Evolutionary conservation across 1,284 basidiomycete species (phyloP).

Genomic region (Cutaneotrichosporon arboriforme): DNA sequence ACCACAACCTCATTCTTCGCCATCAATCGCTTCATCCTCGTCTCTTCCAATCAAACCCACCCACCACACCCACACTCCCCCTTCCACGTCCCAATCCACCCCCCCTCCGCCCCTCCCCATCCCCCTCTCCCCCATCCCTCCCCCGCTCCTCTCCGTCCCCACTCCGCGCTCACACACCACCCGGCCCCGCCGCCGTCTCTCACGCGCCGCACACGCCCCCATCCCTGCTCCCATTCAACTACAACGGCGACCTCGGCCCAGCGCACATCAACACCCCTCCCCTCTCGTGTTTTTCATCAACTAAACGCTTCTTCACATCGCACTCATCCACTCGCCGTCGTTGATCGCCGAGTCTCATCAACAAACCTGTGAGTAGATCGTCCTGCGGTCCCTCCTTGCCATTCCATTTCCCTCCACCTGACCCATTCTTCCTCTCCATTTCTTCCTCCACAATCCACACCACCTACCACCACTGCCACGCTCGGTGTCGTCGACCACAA

Average conservation of each 20-base stretch:
- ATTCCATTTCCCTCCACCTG: slow-evolving; percentile 14
- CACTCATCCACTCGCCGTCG: too few species aligned
- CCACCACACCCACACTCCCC: background rate
- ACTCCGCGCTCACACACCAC: background rate
- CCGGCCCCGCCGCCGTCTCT: too few species aligned
- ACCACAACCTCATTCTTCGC: background rate
- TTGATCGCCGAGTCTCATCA: too few species aligned
- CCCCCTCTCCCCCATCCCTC: background rate
- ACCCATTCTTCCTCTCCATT: background rate
- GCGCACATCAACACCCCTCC: too few species aligned
- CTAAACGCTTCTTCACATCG: too few species aligned
- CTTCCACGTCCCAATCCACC: background rate
- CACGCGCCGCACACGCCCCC: too few species aligned
- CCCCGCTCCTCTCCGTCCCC: slow-evolving; percentile 1
- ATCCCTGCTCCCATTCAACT: background rate
- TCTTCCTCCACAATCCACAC: background rate
- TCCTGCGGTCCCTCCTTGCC: background rate
- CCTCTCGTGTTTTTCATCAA: too few species aligned
- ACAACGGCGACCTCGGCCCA: too few species aligned
- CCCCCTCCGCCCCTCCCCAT: background rate
- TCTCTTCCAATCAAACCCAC: background rate
- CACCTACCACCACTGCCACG: background rate
- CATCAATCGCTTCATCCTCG: slow-evolving; percentile 2
- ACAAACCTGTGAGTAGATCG: background rate
- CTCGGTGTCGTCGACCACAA: background rate